Conservation (phyloP, 2,329 filamentous ascomycete species). For the Stachybotrys elegans region DNA sequence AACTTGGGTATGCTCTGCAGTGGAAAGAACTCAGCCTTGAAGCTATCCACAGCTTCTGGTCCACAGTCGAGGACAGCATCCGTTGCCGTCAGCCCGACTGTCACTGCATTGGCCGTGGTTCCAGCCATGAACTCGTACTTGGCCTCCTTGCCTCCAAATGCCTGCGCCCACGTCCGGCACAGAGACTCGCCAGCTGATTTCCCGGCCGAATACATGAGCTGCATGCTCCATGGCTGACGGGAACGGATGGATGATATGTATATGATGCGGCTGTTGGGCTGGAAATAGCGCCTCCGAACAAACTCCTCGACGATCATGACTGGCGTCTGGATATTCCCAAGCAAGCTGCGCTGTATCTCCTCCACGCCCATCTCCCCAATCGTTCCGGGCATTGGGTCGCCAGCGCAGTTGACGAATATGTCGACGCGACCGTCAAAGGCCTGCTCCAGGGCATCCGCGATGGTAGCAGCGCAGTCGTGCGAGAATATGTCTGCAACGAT, state of each 20-base stretch:
- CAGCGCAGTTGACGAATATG: slow-evolving; percentile 28
- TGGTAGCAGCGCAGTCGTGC: slow-evolving; percentile 15
- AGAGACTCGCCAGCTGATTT: slow-evolving; percentile 30
- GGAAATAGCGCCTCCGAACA: slow-evolving; percentile 23
- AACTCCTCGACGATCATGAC: slow-evolving; percentile 29
- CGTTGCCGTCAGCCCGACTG: slow-evolving; percentile 25
- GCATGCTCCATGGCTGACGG: slow-evolving; percentile 24
- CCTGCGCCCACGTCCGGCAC: slow-evolving; percentile 29
- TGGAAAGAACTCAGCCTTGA: slow-evolving; percentile 27
- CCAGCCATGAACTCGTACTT: slow-evolving; percentile 27
- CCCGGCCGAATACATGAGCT: slow-evolving; percentile 27
- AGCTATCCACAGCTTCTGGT: slow-evolving; percentile 21
- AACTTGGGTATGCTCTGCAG: slow-evolving; percentile 24
- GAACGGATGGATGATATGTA: slow-evolving; percentile 28
- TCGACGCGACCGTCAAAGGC: slow-evolving; percentile 20
- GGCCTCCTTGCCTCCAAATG: slow-evolving; percentile 28
- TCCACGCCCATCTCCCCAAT: slow-evolving; percentile 21
- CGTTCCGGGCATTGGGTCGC: slow-evolving; percentile 20
- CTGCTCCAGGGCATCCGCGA: slow-evolving; percentile 18
- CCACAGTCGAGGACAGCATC: slow-evolving; percentile 26
- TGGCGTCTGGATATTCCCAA: slow-evolving; percentile 28
- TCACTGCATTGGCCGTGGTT: slow-evolving; percentile 28
- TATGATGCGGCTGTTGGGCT: slow-evolving; percentile 26
- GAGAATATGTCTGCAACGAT: slow-evolving; percentile 24
- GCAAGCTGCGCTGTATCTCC: slow-evolving; percentile 23